Evolutionary conservation across 2,329 filamentous ascomycete species (phyloP).

Genomic region (Aspergillus neoniger): DNA sequence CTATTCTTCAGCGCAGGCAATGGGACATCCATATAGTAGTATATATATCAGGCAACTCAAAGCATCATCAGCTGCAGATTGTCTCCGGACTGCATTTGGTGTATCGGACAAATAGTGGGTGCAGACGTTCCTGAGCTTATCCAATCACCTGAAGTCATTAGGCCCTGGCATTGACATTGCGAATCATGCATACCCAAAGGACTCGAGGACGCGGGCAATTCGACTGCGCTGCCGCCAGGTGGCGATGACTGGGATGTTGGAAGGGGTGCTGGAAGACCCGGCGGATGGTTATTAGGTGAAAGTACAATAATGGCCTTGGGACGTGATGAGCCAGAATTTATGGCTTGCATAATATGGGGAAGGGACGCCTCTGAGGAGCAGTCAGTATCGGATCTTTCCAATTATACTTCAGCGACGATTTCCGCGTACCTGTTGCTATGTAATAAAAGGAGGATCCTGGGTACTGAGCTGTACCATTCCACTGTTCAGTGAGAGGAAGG

Average conservation of each 20-base stretch:
- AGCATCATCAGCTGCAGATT: slow-evolving; percentile 7
- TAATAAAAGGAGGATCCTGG: slow-evolving; percentile 7
- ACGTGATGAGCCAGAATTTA: slow-evolving; percentile 9
- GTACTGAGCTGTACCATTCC: slow-evolving; percentile 3
- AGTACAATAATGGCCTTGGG: slow-evolving; percentile 23
- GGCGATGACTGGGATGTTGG: slow-evolving; percentile 3
- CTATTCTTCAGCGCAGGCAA: too few species aligned
- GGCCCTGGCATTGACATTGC: slow-evolving; percentile 3
- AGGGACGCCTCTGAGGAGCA: slow-evolving; percentile 17
- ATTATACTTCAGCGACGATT: not conserved
- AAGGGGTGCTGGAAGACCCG: not conserved
- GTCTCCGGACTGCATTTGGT: not conserved
- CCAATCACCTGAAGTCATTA: slow-evolving; percentile 4
- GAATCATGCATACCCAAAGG: slow-evolving; percentile 4
- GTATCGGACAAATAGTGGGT: not conserved
- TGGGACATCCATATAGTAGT: not conserved
- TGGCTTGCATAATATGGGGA: slow-evolving; percentile 22
- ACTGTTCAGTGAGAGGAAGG: slow-evolving; percentile 1
- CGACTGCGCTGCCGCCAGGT: not conserved
- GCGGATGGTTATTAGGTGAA: slow-evolving; percentile 1
- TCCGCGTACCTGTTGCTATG: slow-evolving; percentile 13
- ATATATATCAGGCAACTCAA: not conserved
- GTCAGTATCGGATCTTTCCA: not conserved
- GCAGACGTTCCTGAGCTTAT: not conserved
- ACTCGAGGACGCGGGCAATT: not conserved